Evolutionary conservation across 345 rosid species (phyloP), one percentile per base, ranked within the genome.

Genomic region (Gossypium thurberi): DNA sequence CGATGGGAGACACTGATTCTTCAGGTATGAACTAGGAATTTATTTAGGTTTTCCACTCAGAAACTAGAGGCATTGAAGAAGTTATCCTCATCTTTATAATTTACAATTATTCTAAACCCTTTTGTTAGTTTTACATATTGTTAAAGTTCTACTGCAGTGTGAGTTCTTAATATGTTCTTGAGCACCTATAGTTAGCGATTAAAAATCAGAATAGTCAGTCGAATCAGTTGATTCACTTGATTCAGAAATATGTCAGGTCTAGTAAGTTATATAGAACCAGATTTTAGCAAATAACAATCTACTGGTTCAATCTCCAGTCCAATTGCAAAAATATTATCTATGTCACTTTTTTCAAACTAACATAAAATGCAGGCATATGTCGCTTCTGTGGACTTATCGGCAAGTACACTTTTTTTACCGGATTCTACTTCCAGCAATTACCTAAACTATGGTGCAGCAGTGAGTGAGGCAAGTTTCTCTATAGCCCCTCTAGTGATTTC

Each of bases 371-470:
- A 94, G 98, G 98, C 97, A 2, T 66, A 87, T 80, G 1, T 68
- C 66, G 81, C 76, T 77, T 65, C 87, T 52, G 84, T 92, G 81
- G 83, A 90, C 77, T 81, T 92, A 74, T 83, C 89, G 18, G 95
- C 94, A 10, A 85, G 82, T 81, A 60, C 93, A 37, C 57, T 76
- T 42, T 92, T 76, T 70, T 78, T 75, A 17, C 98, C 98, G 2
- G 89, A 86, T 57, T 72, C 72, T 17, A 42, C 83, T 71, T 74
- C 90, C 25, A 78, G 56, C 84, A 51, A 67, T 8, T 94, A 94
- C 84, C 86, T 94, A 74, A 94, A 87, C 82, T 94, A 94, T 14
- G 98, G 98, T 2, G 97, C 90, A 65, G 98, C 95, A 60, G 91
- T 85, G 70, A 90, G 97, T n/a, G 98, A 94, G 98, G 98, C 80